A percentile compares a stretch with the other conserved stretches of the same genome.
phyloP scores from a whole-genome alignment of 2,329 filamentous ascomycete genomes.

The Fusarium pseudonygamai region DNA sequence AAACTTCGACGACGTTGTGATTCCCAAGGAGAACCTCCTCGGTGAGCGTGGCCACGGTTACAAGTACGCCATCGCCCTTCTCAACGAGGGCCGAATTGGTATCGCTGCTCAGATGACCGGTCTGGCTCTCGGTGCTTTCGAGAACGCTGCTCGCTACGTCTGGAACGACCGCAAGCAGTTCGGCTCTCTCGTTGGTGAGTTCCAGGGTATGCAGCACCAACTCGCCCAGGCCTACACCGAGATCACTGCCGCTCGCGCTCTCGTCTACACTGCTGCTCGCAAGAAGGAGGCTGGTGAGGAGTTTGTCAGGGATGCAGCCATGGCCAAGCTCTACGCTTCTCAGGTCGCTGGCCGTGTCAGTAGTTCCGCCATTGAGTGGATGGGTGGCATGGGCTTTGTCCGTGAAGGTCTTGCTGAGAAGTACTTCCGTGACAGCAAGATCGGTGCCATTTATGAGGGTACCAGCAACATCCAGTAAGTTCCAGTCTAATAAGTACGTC shows the following conservation, averaged over 20 bases:
- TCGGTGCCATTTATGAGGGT: slow-evolving; percentile 96
- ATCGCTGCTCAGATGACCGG: slow-evolving; percentile 99
- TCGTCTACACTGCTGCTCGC: slow-evolving; percentile 94
- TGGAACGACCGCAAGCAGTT: slow-evolving; percentile 99
- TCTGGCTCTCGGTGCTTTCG: slow-evolving; percentile 90
- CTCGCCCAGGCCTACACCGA: slow-evolving; percentile 96
- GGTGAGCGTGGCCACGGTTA: slow-evolving; percentile 92
- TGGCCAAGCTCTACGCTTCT: slow-evolving; percentile 95
- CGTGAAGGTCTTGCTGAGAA: slow-evolving; percentile 97
- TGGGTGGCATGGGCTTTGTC: slow-evolving; percentile 99
- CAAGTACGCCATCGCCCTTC: slow-evolving; percentile 93
- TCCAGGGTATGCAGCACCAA: slow-evolving; percentile 99
- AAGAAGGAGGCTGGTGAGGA: slow-evolving; percentile 98
- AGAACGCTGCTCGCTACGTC: slow-evolving; percentile 91
- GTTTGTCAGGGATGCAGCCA: slow-evolving; percentile 94
- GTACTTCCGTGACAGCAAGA: slow-evolving; percentile 98
- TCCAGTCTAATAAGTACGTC: not conserved
- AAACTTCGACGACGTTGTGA: slow-evolving; percentile 95
- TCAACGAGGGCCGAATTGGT: slow-evolving; percentile 97
- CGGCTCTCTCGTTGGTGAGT: slow-evolving; percentile 90
- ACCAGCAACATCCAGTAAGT: slow-evolving; percentile 79
- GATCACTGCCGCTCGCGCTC: slow-evolving; percentile 87
- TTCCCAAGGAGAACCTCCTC: slow-evolving; percentile 88
- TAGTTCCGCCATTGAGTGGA: slow-evolving; percentile 93
- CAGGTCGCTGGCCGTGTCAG: slow-evolving; percentile 91